phyloP scores from a whole-genome alignment of 2,329 filamentous ascomycete genomes.

The Microdochium paspali region DNA sequence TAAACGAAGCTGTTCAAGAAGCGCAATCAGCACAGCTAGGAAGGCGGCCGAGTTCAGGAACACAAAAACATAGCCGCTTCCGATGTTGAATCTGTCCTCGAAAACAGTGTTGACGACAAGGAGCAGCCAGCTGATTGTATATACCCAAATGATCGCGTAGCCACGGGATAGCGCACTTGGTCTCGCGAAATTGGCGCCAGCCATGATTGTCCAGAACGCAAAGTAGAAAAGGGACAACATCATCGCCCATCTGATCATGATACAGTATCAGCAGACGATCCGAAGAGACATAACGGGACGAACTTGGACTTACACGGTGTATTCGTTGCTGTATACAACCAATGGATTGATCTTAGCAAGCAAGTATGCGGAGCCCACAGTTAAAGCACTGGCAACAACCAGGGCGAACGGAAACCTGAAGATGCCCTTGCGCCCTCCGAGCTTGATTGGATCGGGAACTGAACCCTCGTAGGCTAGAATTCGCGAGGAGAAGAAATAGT shows the following conservation, averaged over 20 bases:
- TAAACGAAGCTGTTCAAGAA: slow-evolving; percentile 73
- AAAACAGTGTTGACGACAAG: slow-evolving; percentile 66
- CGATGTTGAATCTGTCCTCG: slow-evolving; percentile 69
- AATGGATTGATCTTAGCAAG: slow-evolving; percentile 77
- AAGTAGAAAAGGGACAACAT: slow-evolving; percentile 74
- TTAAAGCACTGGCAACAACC: slow-evolving; percentile 54
- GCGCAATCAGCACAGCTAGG: slow-evolving; percentile 62
- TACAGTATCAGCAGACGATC: slow-evolving; percentile 4
- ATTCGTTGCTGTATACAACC: slow-evolving; percentile 84
- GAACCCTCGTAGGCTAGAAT: slow-evolving; percentile 48
- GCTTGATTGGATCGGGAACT: slow-evolving; percentile 48
- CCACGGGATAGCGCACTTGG: slow-evolving; percentile 80
- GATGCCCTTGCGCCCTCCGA: slow-evolving; percentile 74
- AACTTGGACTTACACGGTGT: slow-evolving; percentile 46
- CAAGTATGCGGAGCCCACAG: slow-evolving; percentile 64
- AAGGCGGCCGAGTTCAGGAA: slow-evolving; percentile 73
- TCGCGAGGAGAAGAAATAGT: slow-evolving; percentile 72
- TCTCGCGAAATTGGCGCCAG: slow-evolving; percentile 64
- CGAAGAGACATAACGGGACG: not conserved
- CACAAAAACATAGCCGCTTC: slow-evolving; percentile 70
- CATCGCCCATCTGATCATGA: slow-evolving; percentile 57
- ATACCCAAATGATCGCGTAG: slow-evolving; percentile 80
- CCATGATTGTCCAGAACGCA: slow-evolving; percentile 65
- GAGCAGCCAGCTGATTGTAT: slow-evolving; percentile 61
- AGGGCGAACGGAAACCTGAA: slow-evolving; percentile 77